Conservation (phyloP, 1,139 yeast species). For the Suhomyces maxii region DNA sequence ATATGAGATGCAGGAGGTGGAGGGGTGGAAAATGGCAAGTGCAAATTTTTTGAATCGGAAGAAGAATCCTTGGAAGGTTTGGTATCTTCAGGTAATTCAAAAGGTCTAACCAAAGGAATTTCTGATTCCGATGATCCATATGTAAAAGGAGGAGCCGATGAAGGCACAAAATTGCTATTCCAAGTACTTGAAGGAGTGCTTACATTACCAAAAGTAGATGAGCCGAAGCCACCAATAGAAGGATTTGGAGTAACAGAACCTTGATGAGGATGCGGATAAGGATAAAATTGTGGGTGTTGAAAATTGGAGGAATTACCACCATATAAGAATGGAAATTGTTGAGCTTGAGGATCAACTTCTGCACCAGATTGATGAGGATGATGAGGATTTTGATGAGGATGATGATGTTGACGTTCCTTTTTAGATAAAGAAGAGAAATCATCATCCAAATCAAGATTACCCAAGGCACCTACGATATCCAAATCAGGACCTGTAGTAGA, state of each 20-base stretch:
- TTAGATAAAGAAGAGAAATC: conserved; percentile 21
- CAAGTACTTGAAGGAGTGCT: conserved; percentile 30
- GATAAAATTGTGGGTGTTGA: conserved; percentile 17
- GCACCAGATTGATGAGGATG: background rate
- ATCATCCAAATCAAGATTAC: conserved; percentile 41
- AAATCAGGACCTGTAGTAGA: conserved; percentile 17
- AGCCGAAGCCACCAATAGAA: conserved; percentile 19
- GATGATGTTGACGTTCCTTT: background rate
- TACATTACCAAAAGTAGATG: conserved; percentile 18
- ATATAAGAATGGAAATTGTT: conserved; percentile 10
- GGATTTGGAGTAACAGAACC: conserved; percentile 40
- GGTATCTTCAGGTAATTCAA: conserved; percentile 30
- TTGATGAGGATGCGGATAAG: conserved; percentile 21
- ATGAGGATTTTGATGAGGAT: background rate
- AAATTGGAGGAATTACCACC: conserved; percentile 9
- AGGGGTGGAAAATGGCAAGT: conserved; percentile 28
- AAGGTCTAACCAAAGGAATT: conserved; percentile 29
- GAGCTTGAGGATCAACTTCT: background rate
- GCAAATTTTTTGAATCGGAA: conserved; percentile 12
- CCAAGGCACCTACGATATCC: conserved; percentile 46
- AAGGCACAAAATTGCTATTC: conserved; percentile 32
- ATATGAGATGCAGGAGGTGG: conserved; percentile 19
- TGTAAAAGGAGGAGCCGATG: conserved; percentile 40
- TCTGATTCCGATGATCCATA: conserved; percentile 17
- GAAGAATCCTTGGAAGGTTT: conserved; percentile 1